phyloP scores from a whole-genome alignment of 208 protist species.

The Trichomonas tenax region DNA sequence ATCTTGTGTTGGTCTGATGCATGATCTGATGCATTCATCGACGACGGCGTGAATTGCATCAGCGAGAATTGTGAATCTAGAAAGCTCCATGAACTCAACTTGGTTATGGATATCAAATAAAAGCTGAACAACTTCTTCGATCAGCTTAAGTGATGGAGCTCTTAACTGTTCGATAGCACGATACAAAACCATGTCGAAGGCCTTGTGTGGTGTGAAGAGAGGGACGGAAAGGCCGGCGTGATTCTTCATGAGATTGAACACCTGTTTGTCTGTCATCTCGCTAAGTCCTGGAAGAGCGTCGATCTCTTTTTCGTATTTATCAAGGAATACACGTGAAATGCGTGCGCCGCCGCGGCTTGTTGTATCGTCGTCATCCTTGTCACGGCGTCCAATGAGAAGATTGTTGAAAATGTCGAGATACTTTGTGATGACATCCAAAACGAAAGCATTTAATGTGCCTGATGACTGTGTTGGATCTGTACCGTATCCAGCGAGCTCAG shows the following conservation, averaged over 20 bases:
- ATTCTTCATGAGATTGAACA: not conserved
- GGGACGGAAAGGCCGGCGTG: not conserved
- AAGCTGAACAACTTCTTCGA: not conserved
- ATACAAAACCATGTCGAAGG: not conserved
- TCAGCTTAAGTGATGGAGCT: not conserved
- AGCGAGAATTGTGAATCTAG: not conserved
- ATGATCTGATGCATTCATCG: not conserved
- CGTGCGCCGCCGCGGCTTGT: not conserved
- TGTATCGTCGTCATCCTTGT: not conserved
- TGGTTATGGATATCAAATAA: not conserved
- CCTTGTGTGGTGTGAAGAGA: conserved; percentile 5
- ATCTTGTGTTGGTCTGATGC: not conserved
- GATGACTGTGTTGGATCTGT: not conserved
- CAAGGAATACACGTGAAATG: not conserved
- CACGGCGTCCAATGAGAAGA: not conserved
- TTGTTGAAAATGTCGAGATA: not conserved
- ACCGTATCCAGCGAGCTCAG: conserved; percentile 20
- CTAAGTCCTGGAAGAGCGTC: not conserved
- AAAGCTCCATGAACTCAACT: not conserved
- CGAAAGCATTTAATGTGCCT: not conserved
- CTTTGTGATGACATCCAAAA: not conserved
- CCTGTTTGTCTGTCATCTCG: not conserved
- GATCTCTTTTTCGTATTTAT: not conserved
- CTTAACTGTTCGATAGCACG: not conserved
- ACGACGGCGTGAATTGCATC: not conserved